Evolutionary conservation across 1,139 yeast genomes (phyloP).

Genomic region (Nakaseomyces nivariensis): DNA sequence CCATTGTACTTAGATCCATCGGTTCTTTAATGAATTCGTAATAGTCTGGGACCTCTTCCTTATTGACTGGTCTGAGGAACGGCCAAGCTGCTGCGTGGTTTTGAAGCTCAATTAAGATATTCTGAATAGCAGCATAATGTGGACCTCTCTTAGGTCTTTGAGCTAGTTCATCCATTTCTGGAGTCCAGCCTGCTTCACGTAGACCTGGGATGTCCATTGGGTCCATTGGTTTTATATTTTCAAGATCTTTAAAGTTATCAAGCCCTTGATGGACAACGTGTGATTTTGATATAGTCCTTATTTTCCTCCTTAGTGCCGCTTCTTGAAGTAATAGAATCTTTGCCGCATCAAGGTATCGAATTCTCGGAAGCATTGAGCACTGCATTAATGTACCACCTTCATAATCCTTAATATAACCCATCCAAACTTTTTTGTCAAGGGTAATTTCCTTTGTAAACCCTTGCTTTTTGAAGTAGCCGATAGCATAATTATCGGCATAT

Average conservation of each 20-base stretch:
- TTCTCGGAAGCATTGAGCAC: slow-evolving; percentile 83
- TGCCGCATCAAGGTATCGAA: slow-evolving; percentile 80
- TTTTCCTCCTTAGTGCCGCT: slow-evolving; percentile 83
- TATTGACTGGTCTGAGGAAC: slow-evolving; percentile 82
- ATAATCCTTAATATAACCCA: slow-evolving; percentile 97
- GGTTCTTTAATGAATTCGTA: slow-evolving; percentile 96
- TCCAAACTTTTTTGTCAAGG: slow-evolving; percentile 79
- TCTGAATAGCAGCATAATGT: slow-evolving; percentile 89
- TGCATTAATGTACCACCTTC: slow-evolving; percentile 99
- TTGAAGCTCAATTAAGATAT: slow-evolving; percentile 74
- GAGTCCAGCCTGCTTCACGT: slow-evolving; percentile 93
- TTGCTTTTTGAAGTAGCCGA: slow-evolving; percentile 95
- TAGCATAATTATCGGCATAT: slow-evolving; percentile 97
- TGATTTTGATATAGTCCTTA: slow-evolving; percentile 66
- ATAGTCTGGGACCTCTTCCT: slow-evolving; percentile 92
- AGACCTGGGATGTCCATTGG: slow-evolving; percentile 82
- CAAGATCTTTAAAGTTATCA: slow-evolving; percentile 52
- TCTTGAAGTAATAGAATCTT: slow-evolving; percentile 78
- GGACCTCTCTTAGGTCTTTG: slow-evolving; percentile 92
- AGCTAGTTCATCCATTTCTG: slow-evolving; percentile 95
- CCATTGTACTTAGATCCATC: slow-evolving; percentile 98
- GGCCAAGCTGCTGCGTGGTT: slow-evolving; percentile 99
- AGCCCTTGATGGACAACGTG: slow-evolving; percentile 79
- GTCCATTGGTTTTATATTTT: slow-evolving; percentile 44
- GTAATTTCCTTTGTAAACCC: slow-evolving; percentile 95